These are phyloP conservation scores for Kandelia obovata DNA, from an alignment of 345 rosid species.

Conservation along the genomic window DNA sequence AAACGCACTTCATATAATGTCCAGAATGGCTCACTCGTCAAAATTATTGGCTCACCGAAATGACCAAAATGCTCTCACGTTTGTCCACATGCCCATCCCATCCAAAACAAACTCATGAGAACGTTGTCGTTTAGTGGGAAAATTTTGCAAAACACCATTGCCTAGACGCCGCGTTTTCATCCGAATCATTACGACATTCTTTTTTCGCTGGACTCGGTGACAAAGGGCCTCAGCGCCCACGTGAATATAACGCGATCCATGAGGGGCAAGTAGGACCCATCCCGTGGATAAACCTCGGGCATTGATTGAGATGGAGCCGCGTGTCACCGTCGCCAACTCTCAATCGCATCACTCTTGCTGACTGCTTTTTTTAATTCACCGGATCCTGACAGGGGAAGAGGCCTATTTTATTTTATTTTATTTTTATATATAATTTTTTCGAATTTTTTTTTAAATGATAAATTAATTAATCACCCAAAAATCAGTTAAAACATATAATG, in stretches of 20 bases:
- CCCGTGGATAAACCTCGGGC: constrained; percentile 16
- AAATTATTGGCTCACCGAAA: neutral
- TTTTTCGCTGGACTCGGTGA: neutral
- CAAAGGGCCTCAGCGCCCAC: neutral
- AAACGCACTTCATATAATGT: too few relatives aligned
- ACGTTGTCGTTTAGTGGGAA: neutral
- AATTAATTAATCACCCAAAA: neutral
- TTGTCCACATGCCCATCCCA: neutral
- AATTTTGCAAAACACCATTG: constrained; percentile 21
- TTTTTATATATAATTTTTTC: neutral
- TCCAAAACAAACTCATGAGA: neutral
- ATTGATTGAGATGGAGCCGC: constrained; percentile 13
- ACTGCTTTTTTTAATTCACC: neutral
- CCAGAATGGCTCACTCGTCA: neutral
- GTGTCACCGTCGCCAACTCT: neutral
- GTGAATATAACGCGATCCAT: neutral
- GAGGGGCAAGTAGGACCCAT: constrained; percentile 23
- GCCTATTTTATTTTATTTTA: neutral
- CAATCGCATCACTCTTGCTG: constrained; percentile 2
- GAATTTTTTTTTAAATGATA: neutral
- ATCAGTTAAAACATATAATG: neutral
- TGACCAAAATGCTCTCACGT: constrained; percentile 7
- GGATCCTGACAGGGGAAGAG: neutral
- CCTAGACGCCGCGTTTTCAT: constrained; percentile 44
- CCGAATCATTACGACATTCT: neutral